Evolutionary conservation across 2,329 filamentous ascomycete genomes (phyloP).

Genomic region (Thielaviopsis cerberus): DNA sequence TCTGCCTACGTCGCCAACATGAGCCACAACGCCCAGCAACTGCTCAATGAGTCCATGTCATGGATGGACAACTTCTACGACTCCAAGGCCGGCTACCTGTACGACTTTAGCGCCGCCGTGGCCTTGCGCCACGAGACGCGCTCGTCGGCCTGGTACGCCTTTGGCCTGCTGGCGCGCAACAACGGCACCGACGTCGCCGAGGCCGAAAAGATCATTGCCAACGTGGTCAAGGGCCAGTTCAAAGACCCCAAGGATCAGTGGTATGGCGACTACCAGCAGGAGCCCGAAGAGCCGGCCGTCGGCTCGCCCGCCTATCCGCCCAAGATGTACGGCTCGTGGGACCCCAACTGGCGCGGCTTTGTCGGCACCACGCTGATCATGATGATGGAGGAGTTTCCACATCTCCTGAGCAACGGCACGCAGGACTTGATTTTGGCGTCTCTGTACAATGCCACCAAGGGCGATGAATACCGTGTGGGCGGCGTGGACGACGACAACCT

Average conservation of each 20-base stretch:
- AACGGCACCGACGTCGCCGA: constrained; percentile 28
- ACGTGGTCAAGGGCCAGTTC: constrained; percentile 34
- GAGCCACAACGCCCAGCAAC: constrained; percentile 8
- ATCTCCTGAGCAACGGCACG: constrained; percentile 23
- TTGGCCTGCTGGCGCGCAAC: constrained; percentile 38
- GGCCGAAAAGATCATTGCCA: constrained; percentile 34
- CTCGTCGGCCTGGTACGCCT: constrained; percentile 39
- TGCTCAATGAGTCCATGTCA: constrained; percentile 32
- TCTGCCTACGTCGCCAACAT: constrained; percentile 1
- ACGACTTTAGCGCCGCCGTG: constrained; percentile 25
- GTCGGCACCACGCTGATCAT: constrained; percentile 40
- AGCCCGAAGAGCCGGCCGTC: constrained; percentile 39
- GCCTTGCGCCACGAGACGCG: constrained; percentile 38
- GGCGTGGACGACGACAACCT: constrained; percentile 41
- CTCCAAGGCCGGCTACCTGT: constrained; percentile 30
- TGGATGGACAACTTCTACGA: constrained; percentile 40
- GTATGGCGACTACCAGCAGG: constrained; percentile 34
- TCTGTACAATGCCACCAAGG: constrained; percentile 35
- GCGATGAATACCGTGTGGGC: constrained; percentile 43
- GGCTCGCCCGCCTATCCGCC: constrained; percentile 31
- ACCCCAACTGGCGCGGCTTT: constrained; percentile 47
- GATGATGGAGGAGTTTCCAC: constrained; percentile 37
- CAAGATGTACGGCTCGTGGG: constrained; percentile 38
- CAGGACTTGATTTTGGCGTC: constrained; percentile 30
- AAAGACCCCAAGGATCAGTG: constrained; percentile 34